phyloP scores from a whole-genome alignment of 1,284 basidiomycete species.

The Coniferiporia sulphurascens region DNA sequence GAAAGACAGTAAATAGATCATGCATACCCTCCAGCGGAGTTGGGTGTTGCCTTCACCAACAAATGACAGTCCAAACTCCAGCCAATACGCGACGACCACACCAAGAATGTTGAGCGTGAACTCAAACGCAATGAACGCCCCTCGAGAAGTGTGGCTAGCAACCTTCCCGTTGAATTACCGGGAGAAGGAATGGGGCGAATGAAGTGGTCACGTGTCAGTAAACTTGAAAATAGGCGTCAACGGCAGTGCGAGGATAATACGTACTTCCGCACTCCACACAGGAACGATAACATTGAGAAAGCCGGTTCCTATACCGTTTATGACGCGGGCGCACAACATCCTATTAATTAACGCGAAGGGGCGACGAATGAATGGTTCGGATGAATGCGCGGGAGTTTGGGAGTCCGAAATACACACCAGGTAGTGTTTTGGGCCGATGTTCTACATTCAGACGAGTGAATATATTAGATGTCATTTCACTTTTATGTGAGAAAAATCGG shows the following conservation, averaged over 20 bases:
- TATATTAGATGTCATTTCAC: too few relatives aligned
- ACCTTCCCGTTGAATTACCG: slow-evolving; percentile 23
- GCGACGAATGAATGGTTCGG: background rate
- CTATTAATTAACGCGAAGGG: slow-evolving; percentile 22
- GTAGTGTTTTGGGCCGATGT: slow-evolving; percentile 42
- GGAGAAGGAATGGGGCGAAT: too few relatives aligned
- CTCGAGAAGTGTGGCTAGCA: slow-evolving; percentile 41
- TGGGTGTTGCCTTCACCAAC: slow-evolving; percentile 39
- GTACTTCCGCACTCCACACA: slow-evolving; percentile 42
- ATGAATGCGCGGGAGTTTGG: too few relatives aligned
- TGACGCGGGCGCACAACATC: slow-evolving; percentile 47
- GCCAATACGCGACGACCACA: slow-evolving; percentile 51
- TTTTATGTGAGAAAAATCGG: background rate
- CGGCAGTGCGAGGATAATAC: background rate
- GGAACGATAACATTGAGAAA: slow-evolving; percentile 49
- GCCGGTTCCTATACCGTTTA: slow-evolving; percentile 50
- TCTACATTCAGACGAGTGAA: background rate
- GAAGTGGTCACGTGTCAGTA: too few relatives aligned
- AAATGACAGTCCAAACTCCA: slow-evolving; percentile 47
- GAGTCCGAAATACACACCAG: slow-evolving; percentile 31
- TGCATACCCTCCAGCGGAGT: slow-evolving; percentile 38
- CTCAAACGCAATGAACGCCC: slow-evolving; percentile 33
- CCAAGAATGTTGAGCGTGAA: slow-evolving; percentile 46
- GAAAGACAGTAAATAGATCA: background rate
- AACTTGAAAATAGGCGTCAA: background rate